phyloP scores from a whole-genome alignment of 768 basidiomycete species.

The Leucosporidium yakuticum region DNA sequence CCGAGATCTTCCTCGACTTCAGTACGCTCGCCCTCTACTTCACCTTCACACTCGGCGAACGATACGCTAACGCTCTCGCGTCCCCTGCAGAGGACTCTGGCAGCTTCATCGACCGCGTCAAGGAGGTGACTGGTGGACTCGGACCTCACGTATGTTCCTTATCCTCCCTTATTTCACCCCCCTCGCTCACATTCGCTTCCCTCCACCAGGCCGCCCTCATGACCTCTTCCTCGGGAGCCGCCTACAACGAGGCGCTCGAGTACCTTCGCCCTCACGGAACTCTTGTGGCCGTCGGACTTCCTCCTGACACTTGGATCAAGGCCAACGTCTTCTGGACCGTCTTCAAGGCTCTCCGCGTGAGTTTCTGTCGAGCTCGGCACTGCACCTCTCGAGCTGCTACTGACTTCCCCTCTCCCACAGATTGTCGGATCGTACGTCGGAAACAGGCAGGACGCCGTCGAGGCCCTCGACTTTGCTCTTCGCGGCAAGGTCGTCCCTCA shows the following conservation, averaged over 20 bases:
- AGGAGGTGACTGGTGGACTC: slow-evolving; percentile 58
- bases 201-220: slow-evolving; percentile 41
- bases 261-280: slow-evolving; percentile 69
- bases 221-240: slow-evolving; percentile 43
- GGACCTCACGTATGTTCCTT: slow-evolving; percentile 65
- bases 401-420: background rate
- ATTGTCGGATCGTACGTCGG: slow-evolving; percentile 50
- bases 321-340: slow-evolving; percentile 65
- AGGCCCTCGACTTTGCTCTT: slow-evolving; percentile 66
- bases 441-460: slow-evolving; percentile 45
- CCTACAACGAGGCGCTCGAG: slow-evolving; percentile 49
- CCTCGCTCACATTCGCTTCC: background rate
- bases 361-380: slow-evolving; percentile 7
- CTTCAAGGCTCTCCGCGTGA: slow-evolving; percentile 41
- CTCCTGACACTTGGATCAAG: slow-evolving; percentile 54
- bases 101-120: slow-evolving; percentile 53
- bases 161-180: slow-evolving; percentile 35
- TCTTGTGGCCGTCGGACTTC: slow-evolving; percentile 73
- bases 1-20: slow-evolving; percentile 97
- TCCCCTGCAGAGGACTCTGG: slow-evolving; percentile 53
- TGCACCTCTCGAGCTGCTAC: slow-evolving; percentile 11
- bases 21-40: slow-evolving; percentile 56
- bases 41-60: slow-evolving; percentile 54
- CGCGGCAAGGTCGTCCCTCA: slow-evolving; percentile 68
- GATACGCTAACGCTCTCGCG: slow-evolving; percentile 12